A percentile compares a stretch with the other conserved stretches of the same genome.
Evolutionary conservation across 768 basidiomycete species (phyloP).

Genomic region (Termitomyces eurrhizus): DNA sequence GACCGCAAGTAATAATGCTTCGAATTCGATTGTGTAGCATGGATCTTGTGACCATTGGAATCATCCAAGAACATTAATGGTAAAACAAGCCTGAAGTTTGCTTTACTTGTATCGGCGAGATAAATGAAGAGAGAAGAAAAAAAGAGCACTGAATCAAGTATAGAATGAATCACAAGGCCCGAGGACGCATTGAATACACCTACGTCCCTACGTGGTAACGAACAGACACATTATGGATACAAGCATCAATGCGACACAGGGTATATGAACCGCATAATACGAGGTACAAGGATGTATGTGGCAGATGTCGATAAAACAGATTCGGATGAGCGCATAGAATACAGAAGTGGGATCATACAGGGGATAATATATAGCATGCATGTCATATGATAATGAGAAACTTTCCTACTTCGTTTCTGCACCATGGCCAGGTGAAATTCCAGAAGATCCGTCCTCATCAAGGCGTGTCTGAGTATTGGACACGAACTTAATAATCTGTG

Average conservation of each 20-base stretch:
- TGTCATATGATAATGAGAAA: not conserved
- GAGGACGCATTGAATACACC: not conserved
- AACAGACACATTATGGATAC: not conserved
- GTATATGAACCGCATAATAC: not conserved
- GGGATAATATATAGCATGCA: not conserved
- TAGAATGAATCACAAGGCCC: not conserved
- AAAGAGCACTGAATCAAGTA: not conserved
- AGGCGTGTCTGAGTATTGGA: not conserved
- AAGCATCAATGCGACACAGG: not conserved
- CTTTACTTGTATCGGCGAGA: not conserved
- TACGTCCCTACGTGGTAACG: not conserved
- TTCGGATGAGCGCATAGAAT: not conserved
- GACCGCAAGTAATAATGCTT: slow-evolving; percentile 4
- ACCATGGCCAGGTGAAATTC: not conserved
- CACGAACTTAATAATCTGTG: slow-evolving; percentile 2
- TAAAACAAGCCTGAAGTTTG: not conserved
- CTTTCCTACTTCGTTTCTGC: not conserved
- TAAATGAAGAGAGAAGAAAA: not conserved
- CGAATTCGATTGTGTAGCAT: not conserved
- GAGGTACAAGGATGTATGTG: not conserved
- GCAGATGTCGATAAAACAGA: not conserved
- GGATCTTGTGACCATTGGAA: not conserved
- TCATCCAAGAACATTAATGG: not conserved
- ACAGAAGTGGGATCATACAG: not conserved
- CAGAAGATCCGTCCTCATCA: not conserved